phyloP scores from a whole-genome alignment of 2,329 filamentous ascomycete species.

The Niveomyces coronatus region DNA sequence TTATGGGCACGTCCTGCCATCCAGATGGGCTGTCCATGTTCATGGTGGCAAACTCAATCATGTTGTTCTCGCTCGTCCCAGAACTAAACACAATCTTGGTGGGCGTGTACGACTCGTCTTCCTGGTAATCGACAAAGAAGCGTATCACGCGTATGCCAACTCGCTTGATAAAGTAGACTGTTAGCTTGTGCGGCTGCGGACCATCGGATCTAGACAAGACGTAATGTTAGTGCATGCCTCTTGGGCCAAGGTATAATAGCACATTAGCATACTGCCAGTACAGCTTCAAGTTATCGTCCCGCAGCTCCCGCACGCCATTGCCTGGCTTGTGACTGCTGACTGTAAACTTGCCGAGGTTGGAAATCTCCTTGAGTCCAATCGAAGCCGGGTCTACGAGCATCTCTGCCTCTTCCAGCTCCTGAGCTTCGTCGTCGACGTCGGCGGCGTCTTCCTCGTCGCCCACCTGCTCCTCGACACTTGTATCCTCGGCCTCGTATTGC shows the following conservation, averaged over 20 bases:
- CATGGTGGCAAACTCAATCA: slow-evolving; percentile 79
- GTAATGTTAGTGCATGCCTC: slow-evolving; percentile 1
- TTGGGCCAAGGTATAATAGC: not conserved
- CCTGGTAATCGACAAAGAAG: slow-evolving; percentile 82
- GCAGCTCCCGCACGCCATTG: slow-evolving; percentile 65
- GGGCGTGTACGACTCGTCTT: slow-evolving; percentile 94
- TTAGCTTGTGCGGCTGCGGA: slow-evolving; percentile 71
- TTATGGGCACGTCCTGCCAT: slow-evolving; percentile 75
- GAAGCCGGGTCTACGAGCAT: slow-evolving; percentile 42
- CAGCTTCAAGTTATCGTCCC: slow-evolving; percentile 58
- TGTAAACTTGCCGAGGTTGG: slow-evolving; percentile 72
- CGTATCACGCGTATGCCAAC: slow-evolving; percentile 69
- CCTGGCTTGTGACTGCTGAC: slow-evolving; percentile 75
- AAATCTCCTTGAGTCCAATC: slow-evolving; percentile 66
- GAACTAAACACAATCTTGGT: slow-evolving; percentile 84
- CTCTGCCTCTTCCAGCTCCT: slow-evolving; percentile 25
- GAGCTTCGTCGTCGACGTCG: slow-evolving; percentile 27
- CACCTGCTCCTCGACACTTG: slow-evolving; percentile 20
- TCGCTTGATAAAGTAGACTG: slow-evolving; percentile 76
- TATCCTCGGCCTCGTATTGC: slow-evolving; percentile 17
- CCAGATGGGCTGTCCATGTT: slow-evolving; percentile 69
- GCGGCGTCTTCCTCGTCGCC: slow-evolving; percentile 22
- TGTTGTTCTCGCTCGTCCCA: slow-evolving; percentile 82
- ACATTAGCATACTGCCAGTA: slow-evolving; percentile 60
- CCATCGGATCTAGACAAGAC: slow-evolving; percentile 60